These are phyloP conservation scores for Rhizopogon vesiculosus DNA, from an alignment of 768 basidiomycete species.

Conservation along the genomic window DNA sequence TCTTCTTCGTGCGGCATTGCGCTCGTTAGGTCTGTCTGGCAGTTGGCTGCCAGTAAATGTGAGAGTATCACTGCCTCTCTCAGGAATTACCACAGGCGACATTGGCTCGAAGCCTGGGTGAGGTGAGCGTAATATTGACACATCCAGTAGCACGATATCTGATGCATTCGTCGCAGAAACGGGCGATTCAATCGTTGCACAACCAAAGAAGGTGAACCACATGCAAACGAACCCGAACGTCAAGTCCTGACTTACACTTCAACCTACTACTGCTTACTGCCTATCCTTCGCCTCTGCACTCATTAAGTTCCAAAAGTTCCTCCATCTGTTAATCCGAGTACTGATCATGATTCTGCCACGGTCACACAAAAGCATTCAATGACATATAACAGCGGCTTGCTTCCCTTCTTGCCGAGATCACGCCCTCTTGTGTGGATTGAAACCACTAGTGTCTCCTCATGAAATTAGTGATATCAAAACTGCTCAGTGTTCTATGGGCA, in stretches of 20 bases:
- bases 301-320: slow-evolving; percentile 49
- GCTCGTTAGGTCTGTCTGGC: slow-evolving; percentile 50
- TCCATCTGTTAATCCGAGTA: background rate
- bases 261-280: slow-evolving; percentile 51
- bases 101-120: slow-evolving; percentile 40
- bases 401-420: slow-evolving; percentile 66
- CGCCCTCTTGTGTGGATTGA: slow-evolving; percentile 64
- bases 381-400: slow-evolving; percentile 44
- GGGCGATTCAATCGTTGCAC: slow-evolving; percentile 65
- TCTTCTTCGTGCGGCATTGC: slow-evolving; percentile 65
- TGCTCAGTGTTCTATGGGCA: slow-evolving; percentile 68
- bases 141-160: no score
- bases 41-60: no score
- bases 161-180: slow-evolving; percentile 34
- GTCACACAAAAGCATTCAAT: slow-evolving; percentile 47
- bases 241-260: slow-evolving; percentile 67
- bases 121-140: slow-evolving; percentile 20
- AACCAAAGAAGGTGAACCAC: slow-evolving; percentile 57
- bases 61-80: slow-evolving; percentile 57
- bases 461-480: slow-evolving; percentile 56
- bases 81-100: slow-evolving; percentile 64
- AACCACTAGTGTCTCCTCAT: slow-evolving; percentile 49
- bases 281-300: slow-evolving; percentile 69
- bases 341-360: background rate
- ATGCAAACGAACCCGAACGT: slow-evolving; percentile 49